Percentiles rank a stretch among this genome's conserved stretches.
These are phyloP conservation scores for Cladosporium velox DNA, from an alignment of 2,329 filamentous ascomycete genomes.

Conservation along the genomic window DNA sequence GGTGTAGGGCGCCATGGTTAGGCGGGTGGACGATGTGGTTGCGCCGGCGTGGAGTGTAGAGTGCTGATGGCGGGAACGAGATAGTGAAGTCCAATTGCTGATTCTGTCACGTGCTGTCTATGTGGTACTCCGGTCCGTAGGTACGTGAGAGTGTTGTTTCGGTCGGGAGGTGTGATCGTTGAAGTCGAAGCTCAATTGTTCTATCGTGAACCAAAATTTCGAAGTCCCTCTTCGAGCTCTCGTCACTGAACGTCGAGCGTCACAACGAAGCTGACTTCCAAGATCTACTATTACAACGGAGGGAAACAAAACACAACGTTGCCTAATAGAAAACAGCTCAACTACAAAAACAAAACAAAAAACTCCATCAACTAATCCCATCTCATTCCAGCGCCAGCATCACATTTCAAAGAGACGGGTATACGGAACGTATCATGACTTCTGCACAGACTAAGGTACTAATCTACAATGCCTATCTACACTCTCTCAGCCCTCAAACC, in stretches of 20 bases:
- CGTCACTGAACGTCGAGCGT: not conserved
- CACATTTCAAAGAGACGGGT: no score
- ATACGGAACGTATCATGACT: not conserved
- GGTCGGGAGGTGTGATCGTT: not conserved
- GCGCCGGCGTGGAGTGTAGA: not conserved
- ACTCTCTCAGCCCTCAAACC: not conserved
- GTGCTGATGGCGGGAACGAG: not conserved
- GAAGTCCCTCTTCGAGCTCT: not conserved
- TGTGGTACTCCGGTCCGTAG: no score
- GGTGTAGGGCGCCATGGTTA: constrained; percentile 59
- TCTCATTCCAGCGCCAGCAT: no score
- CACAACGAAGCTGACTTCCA: not conserved
- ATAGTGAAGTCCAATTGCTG: no score
- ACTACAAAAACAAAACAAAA: no score
- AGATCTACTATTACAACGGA: not conserved
- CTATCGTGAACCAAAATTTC: constrained; percentile 13
- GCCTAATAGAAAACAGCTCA: no score
- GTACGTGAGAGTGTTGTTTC: not conserved
- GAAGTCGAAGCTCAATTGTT: not conserved
- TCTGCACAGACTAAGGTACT: not conserved
- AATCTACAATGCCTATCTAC: not conserved
- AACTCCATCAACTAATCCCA: no score
- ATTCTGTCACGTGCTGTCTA: not conserved
- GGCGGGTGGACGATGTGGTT: not conserved
- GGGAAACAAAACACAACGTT: no score